These are phyloP conservation scores for Colletotrichum tanaceti DNA, from an alignment of 2,329 filamentous ascomycete species.

Conservation along the genomic window DNA sequence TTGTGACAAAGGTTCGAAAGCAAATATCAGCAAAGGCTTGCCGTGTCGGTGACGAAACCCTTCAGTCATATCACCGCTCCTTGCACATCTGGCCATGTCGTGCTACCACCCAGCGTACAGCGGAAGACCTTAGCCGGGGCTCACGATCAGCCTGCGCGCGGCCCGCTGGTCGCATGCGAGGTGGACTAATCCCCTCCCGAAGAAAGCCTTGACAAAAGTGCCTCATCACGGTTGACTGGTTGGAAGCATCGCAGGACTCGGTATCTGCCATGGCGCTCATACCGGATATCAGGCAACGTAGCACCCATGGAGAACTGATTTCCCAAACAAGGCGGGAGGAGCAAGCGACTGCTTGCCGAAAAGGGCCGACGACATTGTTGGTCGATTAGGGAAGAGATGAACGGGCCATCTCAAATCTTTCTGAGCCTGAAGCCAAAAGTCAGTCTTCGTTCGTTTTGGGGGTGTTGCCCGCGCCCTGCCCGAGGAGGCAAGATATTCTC, in stretches of 20 bases:
- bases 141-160: conserved; percentile 19
- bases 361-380: background rate
- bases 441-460: background rate
- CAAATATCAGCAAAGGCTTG: background rate
- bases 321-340: background rate
- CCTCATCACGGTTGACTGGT: conserved; percentile 6
- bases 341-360: background rate
- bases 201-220: background rate
- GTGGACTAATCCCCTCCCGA: conserved; percentile 15
- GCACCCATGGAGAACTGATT: background rate
- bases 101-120: conserved; percentile 9
- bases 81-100: conserved; percentile 13
- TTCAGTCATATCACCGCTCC: conserved; percentile 8
- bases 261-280: background rate
- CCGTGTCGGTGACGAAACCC: conserved; percentile 26
- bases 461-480: too few species aligned
- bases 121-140: conserved; percentile 3
- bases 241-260: background rate
- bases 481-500: background rate
- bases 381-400: background rate
- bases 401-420: too few species aligned
- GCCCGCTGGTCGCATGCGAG: conserved; percentile 30
- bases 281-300: background rate
- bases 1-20: conserved; percentile 13
- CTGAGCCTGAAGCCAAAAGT: background rate